Percentiles rank a stretch among this genome's conserved stretches.
These are phyloP conservation scores for Xerocomus spinulosus DNA, from an alignment of 768 basidiomycete species.

Conservation along the genomic window DNA sequence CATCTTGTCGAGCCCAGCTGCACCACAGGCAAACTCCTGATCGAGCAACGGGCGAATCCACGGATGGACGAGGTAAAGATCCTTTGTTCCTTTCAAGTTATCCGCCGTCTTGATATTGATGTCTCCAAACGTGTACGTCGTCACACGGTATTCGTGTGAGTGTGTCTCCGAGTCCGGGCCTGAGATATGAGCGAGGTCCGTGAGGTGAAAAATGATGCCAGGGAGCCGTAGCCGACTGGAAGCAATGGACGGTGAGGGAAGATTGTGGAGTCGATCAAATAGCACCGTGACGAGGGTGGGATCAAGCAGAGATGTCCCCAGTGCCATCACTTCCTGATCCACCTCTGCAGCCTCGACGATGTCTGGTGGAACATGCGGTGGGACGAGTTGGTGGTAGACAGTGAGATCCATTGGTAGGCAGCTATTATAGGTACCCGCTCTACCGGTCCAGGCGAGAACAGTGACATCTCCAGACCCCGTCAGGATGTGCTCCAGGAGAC, in stretches of 20 bases:
- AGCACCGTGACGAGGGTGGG: background rate
- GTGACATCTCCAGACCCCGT: background rate
- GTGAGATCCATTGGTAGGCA: background rate
- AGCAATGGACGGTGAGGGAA: background rate
- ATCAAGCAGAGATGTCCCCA: background rate
- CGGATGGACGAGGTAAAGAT: conserved; percentile 2
- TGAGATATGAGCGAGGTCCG: background rate
- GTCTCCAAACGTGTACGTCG: background rate
- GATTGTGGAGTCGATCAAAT: background rate
- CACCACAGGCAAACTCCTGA: background rate
- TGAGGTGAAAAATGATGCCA: background rate
- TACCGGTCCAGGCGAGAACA: conserved; percentile 2
- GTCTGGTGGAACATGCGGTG: background rate
- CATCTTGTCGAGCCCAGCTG: background rate
- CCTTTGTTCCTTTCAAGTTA: background rate
- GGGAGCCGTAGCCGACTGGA: background rate
- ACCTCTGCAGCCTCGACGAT: background rate
- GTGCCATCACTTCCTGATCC: background rate
- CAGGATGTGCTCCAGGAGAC: conserved; percentile 3
- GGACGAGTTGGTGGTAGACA: background rate
- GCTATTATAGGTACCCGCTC: background rate
- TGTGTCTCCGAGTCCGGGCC: no score
- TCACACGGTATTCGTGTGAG: background rate
- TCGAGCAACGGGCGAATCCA: conserved; percentile 4
- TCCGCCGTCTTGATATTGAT: conserved; percentile 4